Base-by-base conservation (phyloP, 805 yeast species). In the Saccharomycopsis selenospora region DNA sequence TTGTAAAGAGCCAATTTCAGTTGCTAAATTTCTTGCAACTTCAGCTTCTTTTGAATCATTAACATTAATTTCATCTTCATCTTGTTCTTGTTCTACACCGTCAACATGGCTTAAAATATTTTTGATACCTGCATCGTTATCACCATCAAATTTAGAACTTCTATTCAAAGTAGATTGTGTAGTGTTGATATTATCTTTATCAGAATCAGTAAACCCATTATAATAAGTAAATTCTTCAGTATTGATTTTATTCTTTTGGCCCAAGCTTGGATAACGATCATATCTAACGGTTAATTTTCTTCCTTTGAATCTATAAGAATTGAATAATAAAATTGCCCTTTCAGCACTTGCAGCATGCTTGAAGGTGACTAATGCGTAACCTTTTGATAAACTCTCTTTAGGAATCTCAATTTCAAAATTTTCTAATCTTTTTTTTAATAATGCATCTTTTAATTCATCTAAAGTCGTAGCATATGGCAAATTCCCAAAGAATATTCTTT, bases 361-460 rank as follows among this genome's bases (percentile, higher is more conserved):
- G 22, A 78, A 79, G 3, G 73, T 68, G 1, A 79, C 85, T 43
- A 82, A 72, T 1, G 87, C 88, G 66, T 78, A 82, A 1, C 89
- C 88, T 56, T 79, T 73, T 27, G 69, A 60, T 10, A 77, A 77
- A 40, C 65, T 66, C 2, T 50, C 55, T 42, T 61, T 58, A n/a
- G 72, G 69, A 18, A 71, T 66, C 45, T 71, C 74, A 22, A 70
- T 69, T 8, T 65, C 56, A 18, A 48, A 43, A 13, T 27, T 29
- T 5, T 20, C 30, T 4, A 46, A 26, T 7, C 36, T 41, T 4
- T 28, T 11, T 4, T 36, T 27, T 11, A 30, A 11, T 20, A 46
- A 30, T 10, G 33, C 42, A 14, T 42, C 43, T 28, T 29, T 27
- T 33, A 71, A 57, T 3, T 62, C 56, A 1, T 65, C 52, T 68